Evolutionary conservation across 495 filamentous ascomycete genomes (phyloP), one percentile per base, ranked within the genome.

Genomic region (Tuber umbilicatum): DNA sequence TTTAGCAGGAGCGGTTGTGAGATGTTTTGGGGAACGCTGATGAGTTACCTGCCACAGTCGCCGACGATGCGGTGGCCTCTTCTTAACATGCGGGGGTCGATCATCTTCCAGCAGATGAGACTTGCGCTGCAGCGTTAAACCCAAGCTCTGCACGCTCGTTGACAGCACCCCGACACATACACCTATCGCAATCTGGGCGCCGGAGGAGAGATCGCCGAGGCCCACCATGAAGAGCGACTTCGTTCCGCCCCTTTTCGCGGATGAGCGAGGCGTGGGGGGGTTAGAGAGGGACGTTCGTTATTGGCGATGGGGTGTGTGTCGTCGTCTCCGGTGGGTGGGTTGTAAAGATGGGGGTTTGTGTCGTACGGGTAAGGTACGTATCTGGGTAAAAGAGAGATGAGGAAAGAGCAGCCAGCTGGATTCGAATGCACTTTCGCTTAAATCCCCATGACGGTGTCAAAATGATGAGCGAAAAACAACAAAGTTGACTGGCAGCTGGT

Each of bases 51-150:
- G 95, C 95, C 95, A 99, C 87, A 93, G 88, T 83, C 96, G 88
- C 82, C 95, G 89, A 81, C 91, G 89, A 84, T 97, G 94, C 6
- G 96, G 93, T 42, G 95, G 95, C 78, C 95, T 86, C 77, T 92
- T 89, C 64, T 89, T 83, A 84, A 94, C 89, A 82, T 93, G 89
- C 3, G 91, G 89, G 4, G 77, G 78, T 16, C 78, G 72, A 85
- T 94, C 93, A 85, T 98, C 95, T 86, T 99, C 95, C 78, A 97
- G 89, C 73, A 99, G 90, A 86, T 99, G 95, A 73, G 94, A 97
- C 84, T 99, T 99, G 83, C 95, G 92, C 85, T 99, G 95, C 35
- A 98, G 88, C n/a, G 95, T 99, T 77, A 99, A 88, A 78, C 95
- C 95, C 79, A 99, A 86, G 82, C 93, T 96, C 83, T 99, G 95